Base-by-base conservation (phyloP, 2,329 filamentous ascomycete species). In the Ambrosiella xylebori region DNA sequence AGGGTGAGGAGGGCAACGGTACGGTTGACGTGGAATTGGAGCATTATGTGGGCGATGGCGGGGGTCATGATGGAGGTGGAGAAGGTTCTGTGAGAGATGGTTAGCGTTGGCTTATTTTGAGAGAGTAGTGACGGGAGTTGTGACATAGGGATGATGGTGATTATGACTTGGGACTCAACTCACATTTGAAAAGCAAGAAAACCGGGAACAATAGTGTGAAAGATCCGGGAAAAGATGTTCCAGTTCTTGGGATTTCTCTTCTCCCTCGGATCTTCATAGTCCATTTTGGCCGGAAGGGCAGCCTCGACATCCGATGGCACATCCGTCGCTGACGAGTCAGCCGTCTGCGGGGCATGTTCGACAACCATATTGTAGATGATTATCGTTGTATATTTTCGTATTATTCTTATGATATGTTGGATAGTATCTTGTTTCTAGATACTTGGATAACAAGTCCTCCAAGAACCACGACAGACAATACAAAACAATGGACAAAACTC, bases 1-100 rank as follows among this genome's bases (percentile, higher is more conserved):
- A 85, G 66, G 0, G 77, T 76, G 0, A 84, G 67, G n/a, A 85
- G 69, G 0, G 81, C 76, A 7, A 74, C 71, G 1, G 78, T 81
- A 54, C 72, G 71, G 12, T 72, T 73, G 11, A 82, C 71, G 50
- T 71, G 62, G 65, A 85, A 85, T 6, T 77, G 71, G 0, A 64
- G 45, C 68, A 74, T 74, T 5, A 84, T 65, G 2, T 76, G 68
- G 1, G 62, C 52, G 19, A 71, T 65, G 3, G 73, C 74, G 0
- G 78, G 71, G 37, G 74, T 76, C 64, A 79, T 74, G 61, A 80
- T 73, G 9, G 79, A 80, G 0, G 74, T 74, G 1, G 73, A 76
- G 19, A 79, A 68, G 1, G 78, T 76, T 8, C 77, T 79, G 55
- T 15, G 19, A 2, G 19, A 15, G n/a, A 35, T 15, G 5, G 50